phyloP scores from a whole-genome alignment of 192 early-diverging fungal species.

The Spinellus fusiger region DNA sequence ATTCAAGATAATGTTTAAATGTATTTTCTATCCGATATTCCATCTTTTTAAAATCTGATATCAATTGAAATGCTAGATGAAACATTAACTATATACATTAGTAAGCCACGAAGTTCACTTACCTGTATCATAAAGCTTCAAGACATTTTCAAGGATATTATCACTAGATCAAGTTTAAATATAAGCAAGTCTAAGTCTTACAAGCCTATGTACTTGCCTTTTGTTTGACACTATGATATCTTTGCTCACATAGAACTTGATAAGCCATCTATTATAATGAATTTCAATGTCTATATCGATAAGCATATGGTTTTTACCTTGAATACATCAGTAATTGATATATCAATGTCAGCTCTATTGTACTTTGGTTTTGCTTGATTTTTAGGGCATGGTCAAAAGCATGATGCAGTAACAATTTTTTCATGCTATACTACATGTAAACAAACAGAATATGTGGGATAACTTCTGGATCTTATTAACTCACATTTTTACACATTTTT shows the following conservation, averaged over 20 bases:
- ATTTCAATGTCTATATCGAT: background rate
- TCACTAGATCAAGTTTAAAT: too few species aligned
- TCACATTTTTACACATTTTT: background rate
- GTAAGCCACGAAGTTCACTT: too few species aligned
- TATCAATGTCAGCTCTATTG: background rate
- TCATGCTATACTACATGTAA: background rate
- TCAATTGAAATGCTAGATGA: too few species aligned
- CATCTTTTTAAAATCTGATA: too few species aligned
- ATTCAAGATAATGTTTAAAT: background rate
- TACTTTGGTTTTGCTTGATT: background rate
- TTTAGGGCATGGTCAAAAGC: background rate
- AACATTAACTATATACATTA: too few species aligned
- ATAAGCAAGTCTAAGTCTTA: too few species aligned
- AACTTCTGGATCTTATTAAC: background rate
- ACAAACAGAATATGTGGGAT: background rate
- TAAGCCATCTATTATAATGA: background rate
- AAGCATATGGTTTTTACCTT: background rate
- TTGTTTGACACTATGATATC: too few species aligned
- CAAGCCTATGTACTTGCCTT: too few species aligned
- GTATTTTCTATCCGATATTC: background rate
- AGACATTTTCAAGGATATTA: too few species aligned
- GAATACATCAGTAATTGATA: too few species aligned
- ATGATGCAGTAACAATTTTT: background rate
- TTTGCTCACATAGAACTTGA: background rate
- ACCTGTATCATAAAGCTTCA: too few species aligned